Base-by-base conservation (phyloP, 768 basidiomycete genomes). In the Auriscalpium microsporum region DNA sequence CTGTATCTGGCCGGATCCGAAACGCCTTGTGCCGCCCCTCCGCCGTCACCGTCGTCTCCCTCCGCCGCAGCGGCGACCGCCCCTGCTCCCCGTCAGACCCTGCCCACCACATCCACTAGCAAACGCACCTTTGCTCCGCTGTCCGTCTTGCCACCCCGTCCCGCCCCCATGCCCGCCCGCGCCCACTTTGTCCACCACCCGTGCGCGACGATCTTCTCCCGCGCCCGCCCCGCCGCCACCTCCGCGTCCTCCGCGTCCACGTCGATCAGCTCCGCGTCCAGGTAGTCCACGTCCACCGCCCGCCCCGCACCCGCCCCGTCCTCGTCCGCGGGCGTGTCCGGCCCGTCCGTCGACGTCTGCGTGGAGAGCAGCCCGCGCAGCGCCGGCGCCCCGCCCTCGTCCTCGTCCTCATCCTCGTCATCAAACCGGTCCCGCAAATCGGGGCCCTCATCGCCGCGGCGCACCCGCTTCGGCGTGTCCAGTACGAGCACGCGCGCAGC, bases 161-260 rank as follows among this genome's bases (percentile, higher is more conserved):
- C n/a, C 13, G 23, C 9, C 42, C 38, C 37, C 17, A 49, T 38
- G 28, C 44, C 65, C 45, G 63, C 69, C 56, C 71, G 62, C 23
- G 75, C 73, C 78, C 78, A 84, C 53, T 71, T 73, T 10, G 75
- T 69, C 72, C 76, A 72, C 82, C 82, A 73, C 17, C 79, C 82
- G 47, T 67, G 69, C 45, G 72, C 73, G n/a, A 74, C 72, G 56
- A 69, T 67, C 48, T 75, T 45, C 28, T 51, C 50, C 19, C 56
- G 56, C 16, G 58, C 67, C 37, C 62, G 67, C 51, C 72, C 71
- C 53, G 68, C 61, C 56, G 64, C 65, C 49, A 57, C 37, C 3
- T 58, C 44, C n/a, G 55, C 59, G 9, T 47, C 55, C 40, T 55
- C 58, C 55, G 57, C 59, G 50, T 53, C 58, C 13, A 42, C 56